A percentile compares a stretch with the other conserved stretches of the same genome.
phyloP scores from a whole-genome alignment of 169 alveolate genomes.

The Eimeria falciformis region DNA sequence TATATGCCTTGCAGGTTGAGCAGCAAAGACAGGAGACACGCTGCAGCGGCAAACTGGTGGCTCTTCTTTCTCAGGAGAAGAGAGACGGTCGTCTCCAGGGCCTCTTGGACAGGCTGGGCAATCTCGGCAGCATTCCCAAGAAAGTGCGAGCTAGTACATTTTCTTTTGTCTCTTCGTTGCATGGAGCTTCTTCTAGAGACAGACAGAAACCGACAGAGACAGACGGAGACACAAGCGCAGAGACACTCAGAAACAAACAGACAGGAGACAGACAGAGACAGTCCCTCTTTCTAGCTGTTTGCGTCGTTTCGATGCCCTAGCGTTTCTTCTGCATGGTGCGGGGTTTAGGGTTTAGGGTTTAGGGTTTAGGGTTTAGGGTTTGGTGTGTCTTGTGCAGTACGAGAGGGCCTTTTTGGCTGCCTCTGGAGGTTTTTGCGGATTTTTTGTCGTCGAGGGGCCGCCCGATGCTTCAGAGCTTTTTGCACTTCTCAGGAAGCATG shows the following conservation, averaged over 20 bases:
- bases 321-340: neutral
- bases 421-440: constrained; percentile 56
- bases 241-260: neutral
- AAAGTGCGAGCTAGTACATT: neutral
- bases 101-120: constrained; percentile 15
- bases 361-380: constrained; percentile 44
- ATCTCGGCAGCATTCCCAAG: constrained; percentile 9
- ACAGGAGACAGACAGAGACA: neutral
- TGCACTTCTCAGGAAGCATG: neutral
- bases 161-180: no score
- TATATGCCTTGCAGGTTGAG: constrained; percentile 39
- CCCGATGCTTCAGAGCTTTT: constrained; percentile 37
- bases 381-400: constrained; percentile 37
- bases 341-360: constrained; percentile 61
- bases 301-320: neutral
- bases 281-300: no score
- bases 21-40: constrained; percentile 28
- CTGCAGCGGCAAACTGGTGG: constrained; percentile 11
- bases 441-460: constrained; percentile 67
- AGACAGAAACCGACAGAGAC: neutral
- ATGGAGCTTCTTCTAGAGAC: neutral
- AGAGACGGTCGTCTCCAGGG: neutral
- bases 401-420: constrained; percentile 72
- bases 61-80: constrained; percentile 27
- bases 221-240: constrained; percentile 9